Evolutionary conservation across 1,139 yeast genomes (phyloP).

Genomic region (Scheffersomyces parashehatae): DNA sequence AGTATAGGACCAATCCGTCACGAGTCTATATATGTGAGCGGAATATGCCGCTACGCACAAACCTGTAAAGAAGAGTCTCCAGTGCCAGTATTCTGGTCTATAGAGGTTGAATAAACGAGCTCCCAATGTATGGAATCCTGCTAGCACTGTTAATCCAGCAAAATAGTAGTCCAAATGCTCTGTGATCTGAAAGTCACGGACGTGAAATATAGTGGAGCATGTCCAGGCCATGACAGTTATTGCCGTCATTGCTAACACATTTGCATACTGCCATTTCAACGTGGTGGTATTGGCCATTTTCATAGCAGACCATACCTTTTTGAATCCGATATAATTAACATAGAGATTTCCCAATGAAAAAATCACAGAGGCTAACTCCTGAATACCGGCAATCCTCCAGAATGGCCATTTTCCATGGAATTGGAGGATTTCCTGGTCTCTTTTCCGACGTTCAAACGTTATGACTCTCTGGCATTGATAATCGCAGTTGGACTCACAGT

Average conservation of each 20-base stretch:
- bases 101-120: constrained; percentile 62
- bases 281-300: constrained; percentile 9
- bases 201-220: constrained; percentile 81
- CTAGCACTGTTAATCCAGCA: constrained; percentile 84
- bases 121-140: constrained; percentile 71
- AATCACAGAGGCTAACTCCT: constrained; percentile 79
- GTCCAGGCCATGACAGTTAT: constrained; percentile 88
- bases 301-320: constrained; percentile 27
- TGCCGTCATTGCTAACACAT: constrained; percentile 46
- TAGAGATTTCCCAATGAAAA: constrained; percentile 79
- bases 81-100: constrained; percentile 27
- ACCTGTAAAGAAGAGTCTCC: constrained; percentile 34
- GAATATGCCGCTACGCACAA: constrained; percentile 52
- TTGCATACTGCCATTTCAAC: constrained; percentile 16
- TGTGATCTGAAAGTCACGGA: constrained; percentile 76
- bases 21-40: constrained; percentile 66
- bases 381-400: constrained; percentile 67
- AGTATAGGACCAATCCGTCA: constrained; percentile 82
- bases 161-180: constrained; percentile 89
- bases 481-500: constrained; percentile 82
- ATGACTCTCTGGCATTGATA: constrained; percentile 83
- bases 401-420: constrained; percentile 99
- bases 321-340: constrained; percentile 69
- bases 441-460: constrained; percentile 51
- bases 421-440: constrained; percentile 61